Evolutionary conservation across 208 protist species (phyloP).

Genomic region (Vickermania ingenoplastis): DNA sequence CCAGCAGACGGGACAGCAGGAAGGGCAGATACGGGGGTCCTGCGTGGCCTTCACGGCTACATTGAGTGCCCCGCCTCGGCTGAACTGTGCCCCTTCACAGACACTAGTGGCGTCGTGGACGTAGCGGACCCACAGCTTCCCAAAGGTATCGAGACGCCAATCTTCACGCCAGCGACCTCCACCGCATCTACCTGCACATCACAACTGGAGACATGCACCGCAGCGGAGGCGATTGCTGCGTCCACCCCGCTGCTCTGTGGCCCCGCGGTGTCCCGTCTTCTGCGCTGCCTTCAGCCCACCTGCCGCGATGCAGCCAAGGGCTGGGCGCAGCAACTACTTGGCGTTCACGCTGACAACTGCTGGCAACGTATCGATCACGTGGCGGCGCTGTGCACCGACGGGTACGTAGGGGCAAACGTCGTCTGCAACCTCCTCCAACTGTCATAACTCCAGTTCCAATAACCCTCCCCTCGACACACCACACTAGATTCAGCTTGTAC

Average conservation of each 20-base stretch:
- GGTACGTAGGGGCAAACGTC: neutral
- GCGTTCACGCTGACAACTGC: neutral
- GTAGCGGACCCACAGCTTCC: too few relatives aligned
- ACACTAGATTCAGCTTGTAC: too few relatives aligned
- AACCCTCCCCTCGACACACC: too few relatives aligned
- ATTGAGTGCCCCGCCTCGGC: slow-evolving; percentile 6
- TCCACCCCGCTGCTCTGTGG: neutral
- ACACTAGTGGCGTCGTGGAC: neutral
- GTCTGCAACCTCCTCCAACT: neutral
- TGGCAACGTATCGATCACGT: neutral
- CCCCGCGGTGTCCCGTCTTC: neutral
- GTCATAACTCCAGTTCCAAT: too few relatives aligned
- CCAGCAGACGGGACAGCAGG: slow-evolving; percentile 25
- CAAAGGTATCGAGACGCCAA: too few relatives aligned
- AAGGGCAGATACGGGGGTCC: slow-evolving; percentile 17
- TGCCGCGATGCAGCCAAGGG: neutral
- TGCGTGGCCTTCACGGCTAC: slow-evolving; percentile 29
- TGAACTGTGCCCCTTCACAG: slow-evolving; percentile 2
- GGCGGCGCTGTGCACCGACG: neutral
- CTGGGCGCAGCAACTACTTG: neutral
- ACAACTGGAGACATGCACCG: neutral
- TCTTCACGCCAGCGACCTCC: too few relatives aligned
- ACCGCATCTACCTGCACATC: neutral
- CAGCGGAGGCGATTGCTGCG: neutral
- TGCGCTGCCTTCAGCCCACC: neutral